Base-by-base conservation (phyloP, 1,284 basidiomycete genomes). In the Moesziomyces antarcticus region DNA sequence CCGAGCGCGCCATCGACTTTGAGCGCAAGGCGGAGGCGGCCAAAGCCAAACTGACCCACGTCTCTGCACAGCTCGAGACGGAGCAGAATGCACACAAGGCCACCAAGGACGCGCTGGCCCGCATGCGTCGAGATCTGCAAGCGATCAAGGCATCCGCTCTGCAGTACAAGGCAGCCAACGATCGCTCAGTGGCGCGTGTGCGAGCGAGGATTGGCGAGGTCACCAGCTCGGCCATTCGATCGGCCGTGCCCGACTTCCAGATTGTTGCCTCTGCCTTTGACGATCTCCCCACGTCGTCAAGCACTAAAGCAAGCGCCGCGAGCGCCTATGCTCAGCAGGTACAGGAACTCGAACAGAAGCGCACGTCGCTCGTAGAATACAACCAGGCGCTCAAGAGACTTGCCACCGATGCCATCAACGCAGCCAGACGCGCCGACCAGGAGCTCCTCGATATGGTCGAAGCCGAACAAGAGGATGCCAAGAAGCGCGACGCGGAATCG, bases 351-450 rank as follows among this genome's bases (percentile, higher is more conserved):
- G 75, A 78, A 25, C 61, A 57, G 48, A 73, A 70, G 47, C 58
- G 74, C 3, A 43, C 60, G 0, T 64, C 73, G 13, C 50, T 78
- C 16, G 56, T 78, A 5, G 70, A 76, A n/a, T 66, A 63, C 54
- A 77, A 78, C 33, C 57, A 59, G 50, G 75, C 66, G 13, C 61
- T 78, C 8, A 77, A 77, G 33, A 60, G 76, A 1, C 50, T 68
- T 13, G 73, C 71, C 5, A 77, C 71, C 13, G 76, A 77, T 16
- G 64, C 71, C 20, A 68, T 78, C 49, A 77, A 78, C 47, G 61
- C 66, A 20, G 63, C 58, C 14, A 58, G 65, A 27, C 58, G 59
- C 11, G 62, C 70, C 3, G 64, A 75, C 24, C 61, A 71, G 37
- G 57, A 66, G 25, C 27, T 75, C 35, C 21, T 65, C 33, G 69